phyloP scores from a whole-genome alignment of 2,329 filamentous ascomycete species.

The Pseudogymnoascus sp. region DNA sequence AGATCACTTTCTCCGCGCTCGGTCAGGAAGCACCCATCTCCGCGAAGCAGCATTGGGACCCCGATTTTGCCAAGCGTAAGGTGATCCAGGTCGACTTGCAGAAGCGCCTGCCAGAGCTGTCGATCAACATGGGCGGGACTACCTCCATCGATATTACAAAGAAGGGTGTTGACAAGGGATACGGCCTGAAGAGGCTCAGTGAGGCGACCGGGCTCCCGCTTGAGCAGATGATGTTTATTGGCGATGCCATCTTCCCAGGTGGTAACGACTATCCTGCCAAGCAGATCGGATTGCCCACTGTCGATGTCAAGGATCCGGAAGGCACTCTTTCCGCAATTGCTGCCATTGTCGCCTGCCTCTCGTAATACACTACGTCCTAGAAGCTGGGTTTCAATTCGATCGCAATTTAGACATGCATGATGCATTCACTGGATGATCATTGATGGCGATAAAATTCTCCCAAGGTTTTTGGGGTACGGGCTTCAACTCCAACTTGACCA shows the following conservation, averaged over 20 bases:
- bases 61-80: conserved; percentile 34
- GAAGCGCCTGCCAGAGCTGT: conserved; percentile 30
- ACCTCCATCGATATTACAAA: conserved; percentile 36
- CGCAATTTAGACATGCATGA: not conserved
- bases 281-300: conserved; percentile 23
- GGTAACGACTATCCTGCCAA: conserved; percentile 35
- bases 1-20: conserved; percentile 37
- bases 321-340: not conserved
- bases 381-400: not conserved
- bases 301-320: not conserved
- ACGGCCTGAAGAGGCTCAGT: conserved; percentile 13
- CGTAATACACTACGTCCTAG: not conserved
- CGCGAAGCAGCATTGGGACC: conserved; percentile 34
- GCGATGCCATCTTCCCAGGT: conserved; percentile 35
- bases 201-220: conserved; percentile 25
- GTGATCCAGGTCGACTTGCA: conserved; percentile 33
- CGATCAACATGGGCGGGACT: conserved; percentile 36
- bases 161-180: conserved; percentile 33
- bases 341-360: not conserved
- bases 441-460: not conserved
- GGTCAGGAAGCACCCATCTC: conserved; percentile 33
- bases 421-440: not conserved
- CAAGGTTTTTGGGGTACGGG: not conserved
- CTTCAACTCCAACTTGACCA: not conserved
- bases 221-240: conserved; percentile 35